A percentile compares a stretch with the other conserved stretches of the same genome.
Evolutionary conservation across 768 basidiomycete genomes (phyloP).

Genomic region (Amanita molliuscula): DNA sequence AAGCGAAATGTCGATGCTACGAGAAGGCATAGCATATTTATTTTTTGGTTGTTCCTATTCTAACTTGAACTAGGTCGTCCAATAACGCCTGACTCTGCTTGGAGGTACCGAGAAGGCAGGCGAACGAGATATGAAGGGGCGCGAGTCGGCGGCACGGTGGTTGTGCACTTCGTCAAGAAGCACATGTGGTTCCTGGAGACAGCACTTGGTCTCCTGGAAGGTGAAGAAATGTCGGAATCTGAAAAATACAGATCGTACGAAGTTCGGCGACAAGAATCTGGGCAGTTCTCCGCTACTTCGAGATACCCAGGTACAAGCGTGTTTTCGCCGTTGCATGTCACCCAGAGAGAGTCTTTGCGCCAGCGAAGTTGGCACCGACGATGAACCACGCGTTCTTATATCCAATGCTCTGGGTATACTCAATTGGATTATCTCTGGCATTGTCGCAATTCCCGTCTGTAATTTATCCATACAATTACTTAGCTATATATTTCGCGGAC

Average conservation of each 20-base stretch:
- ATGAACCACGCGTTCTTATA: not conserved
- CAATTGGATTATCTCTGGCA: not conserved
- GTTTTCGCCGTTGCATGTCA: not conserved
- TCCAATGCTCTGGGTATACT: not conserved
- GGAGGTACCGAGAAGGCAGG: slow-evolving; percentile 66
- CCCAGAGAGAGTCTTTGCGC: not conserved
- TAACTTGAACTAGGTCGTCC: slow-evolving; percentile 33
- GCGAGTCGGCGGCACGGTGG: slow-evolving; percentile 85
- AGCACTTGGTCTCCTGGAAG: slow-evolving; percentile 75
- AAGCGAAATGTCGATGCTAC: slow-evolving; percentile 66
- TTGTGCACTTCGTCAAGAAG: slow-evolving; percentile 97
- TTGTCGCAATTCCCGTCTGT: not conserved
- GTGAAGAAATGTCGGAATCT: slow-evolving; percentile 57
- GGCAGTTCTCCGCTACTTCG: not conserved
- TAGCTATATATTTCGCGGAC: not conserved
- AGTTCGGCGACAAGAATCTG: not conserved
- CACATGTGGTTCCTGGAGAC: slow-evolving; percentile 96
- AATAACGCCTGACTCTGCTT: slow-evolving; percentile 53
- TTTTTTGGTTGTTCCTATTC: slow-evolving; percentile 1
- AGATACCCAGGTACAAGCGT: not conserved
- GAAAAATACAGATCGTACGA: slow-evolving; percentile 27
- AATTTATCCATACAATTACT: slow-evolving; percentile 7
- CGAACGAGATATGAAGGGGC: slow-evolving; percentile 49
- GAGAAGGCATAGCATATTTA: slow-evolving; percentile 39
- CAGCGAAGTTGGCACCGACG: not conserved